Evolutionary conservation across 768 basidiomycete genomes (phyloP).

Genomic region (Collybia nuda): DNA sequence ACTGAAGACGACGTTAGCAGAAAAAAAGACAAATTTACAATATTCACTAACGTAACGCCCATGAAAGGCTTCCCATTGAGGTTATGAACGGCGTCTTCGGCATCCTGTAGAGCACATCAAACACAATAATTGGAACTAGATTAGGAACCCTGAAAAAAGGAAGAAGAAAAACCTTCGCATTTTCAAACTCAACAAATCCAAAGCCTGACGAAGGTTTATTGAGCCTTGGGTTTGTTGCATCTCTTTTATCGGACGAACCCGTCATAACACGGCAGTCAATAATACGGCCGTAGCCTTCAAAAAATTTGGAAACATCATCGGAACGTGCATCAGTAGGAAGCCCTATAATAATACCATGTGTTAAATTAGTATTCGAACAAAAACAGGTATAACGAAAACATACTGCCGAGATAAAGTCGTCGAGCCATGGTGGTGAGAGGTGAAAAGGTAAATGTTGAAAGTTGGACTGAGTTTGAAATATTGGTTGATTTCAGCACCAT

Average conservation of each 20-base stretch:
- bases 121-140: conserved; percentile 9
- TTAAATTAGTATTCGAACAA: conserved; percentile 4
- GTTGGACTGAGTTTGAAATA: conserved; percentile 47
- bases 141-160: no score
- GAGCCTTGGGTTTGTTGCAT: conserved; percentile 13
- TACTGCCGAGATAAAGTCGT: conserved; percentile 86
- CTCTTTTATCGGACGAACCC: conserved; percentile 46
- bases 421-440: conserved; percentile 65
- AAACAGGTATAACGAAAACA: conserved; percentile 19
- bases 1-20: conserved; percentile 37
- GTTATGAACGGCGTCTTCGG: conserved; percentile 87
- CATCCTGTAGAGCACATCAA: conserved; percentile 56
- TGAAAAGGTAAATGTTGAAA: conserved; percentile 15
- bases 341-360: conserved; percentile 39
- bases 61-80: conserved; percentile 89
- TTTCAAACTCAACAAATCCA: conserved; percentile 97
- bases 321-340: conserved; percentile 82
- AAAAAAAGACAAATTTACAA: neutral
- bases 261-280: conserved; percentile 95
- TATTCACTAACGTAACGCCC: conserved; percentile 68
- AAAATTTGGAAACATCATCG: conserved; percentile 85
- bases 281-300: conserved; percentile 87
- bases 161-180: conserved; percentile 52
- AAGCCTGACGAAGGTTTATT: conserved; percentile 58
- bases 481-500: conserved; percentile 20